Percentiles rank a stretch among this genome's conserved stretches.
These are phyloP conservation scores for Trypanosoma vivax DNA, from an alignment of 208 protist species.

Conservation along the genomic window DNA sequence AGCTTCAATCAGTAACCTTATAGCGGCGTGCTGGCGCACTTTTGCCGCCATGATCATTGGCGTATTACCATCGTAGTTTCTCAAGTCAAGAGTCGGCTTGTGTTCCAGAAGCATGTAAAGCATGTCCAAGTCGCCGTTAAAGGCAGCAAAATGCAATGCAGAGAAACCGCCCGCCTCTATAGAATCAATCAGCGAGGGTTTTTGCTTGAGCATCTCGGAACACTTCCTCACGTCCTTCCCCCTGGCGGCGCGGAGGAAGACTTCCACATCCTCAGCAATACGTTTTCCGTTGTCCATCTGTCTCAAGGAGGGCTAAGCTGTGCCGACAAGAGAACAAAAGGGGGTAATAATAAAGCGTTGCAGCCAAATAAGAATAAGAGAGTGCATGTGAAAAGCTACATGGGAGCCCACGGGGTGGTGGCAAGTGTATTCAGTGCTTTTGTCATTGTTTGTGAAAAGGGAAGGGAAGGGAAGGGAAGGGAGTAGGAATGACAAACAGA, in stretches of 20 bases:
- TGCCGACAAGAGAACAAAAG: neutral
- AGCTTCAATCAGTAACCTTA: conserved; percentile 48
- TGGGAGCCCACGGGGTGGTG: too few relatives aligned
- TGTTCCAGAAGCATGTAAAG: conserved; percentile 55
- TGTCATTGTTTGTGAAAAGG: too few relatives aligned
- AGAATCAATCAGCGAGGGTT: conserved; percentile 48
- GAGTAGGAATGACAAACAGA: too few relatives aligned
- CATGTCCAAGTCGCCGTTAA: conserved; percentile 74
- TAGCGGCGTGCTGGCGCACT: conserved; percentile 47
- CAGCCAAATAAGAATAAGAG: too few relatives aligned
- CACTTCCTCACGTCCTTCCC: conserved; percentile 41
- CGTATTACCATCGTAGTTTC: conserved; percentile 84
- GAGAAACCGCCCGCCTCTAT: conserved; percentile 77
- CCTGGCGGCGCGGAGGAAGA: conserved; percentile 70
- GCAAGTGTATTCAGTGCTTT: too few relatives aligned
- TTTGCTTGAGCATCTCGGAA: conserved; percentile 44
- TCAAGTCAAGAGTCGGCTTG: conserved; percentile 46
- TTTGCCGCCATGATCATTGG: conserved; percentile 82
- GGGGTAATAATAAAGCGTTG: conserved; percentile 4
- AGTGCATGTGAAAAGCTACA: too few relatives aligned
- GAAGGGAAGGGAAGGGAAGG: too few relatives aligned
- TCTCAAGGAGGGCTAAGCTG: neutral
- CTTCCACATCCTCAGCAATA: conserved; percentile 75
- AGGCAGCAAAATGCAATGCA: conserved; percentile 86
- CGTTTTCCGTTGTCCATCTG: conserved; percentile 80